phyloP scores from a whole-genome alignment of 1,139 yeast genomes.

The Saccharomyces hybrid region DNA sequence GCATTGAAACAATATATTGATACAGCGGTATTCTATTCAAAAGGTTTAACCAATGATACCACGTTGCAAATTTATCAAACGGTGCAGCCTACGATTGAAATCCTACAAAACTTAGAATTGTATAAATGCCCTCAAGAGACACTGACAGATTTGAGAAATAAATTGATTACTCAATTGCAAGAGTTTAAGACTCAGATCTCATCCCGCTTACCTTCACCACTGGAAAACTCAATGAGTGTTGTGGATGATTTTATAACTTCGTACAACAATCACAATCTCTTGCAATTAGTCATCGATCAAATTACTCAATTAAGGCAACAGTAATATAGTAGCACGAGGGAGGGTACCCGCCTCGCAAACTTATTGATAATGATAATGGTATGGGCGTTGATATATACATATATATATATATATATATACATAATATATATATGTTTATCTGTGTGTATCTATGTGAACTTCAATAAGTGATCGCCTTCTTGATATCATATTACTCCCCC shows the following conservation, averaged over 20 bases:
- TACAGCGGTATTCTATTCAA: slow-evolving; percentile 3
- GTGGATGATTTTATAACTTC: neutral
- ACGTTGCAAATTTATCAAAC: slow-evolving; percentile 2
- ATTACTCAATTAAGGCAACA: neutral
- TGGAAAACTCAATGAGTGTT: neutral
- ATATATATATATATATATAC: neutral
- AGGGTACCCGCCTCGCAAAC: neutral
- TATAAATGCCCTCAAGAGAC: slow-evolving; percentile 5
- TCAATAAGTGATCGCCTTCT: too few species aligned
- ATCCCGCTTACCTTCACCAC: neutral
- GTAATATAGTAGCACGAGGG: neutral
- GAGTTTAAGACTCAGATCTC: neutral
- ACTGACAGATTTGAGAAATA: slow-evolving; percentile 2
- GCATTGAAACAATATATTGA: slow-evolving; percentile 3
- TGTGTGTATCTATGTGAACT: too few species aligned
- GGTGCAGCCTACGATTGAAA: slow-evolving; percentile 2
- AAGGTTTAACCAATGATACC: slow-evolving; percentile 6
- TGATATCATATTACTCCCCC: too few species aligned
- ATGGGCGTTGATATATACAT: neutral
- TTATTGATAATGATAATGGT: neutral
- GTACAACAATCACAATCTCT: neutral
- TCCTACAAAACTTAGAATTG: slow-evolving; percentile 5
- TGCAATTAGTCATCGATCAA: neutral
- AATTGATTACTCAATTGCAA: neutral
- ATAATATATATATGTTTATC: neutral